These are phyloP conservation scores for Chytriomyces confervae DNA, from an alignment of 192 early-diverging fungal genomes.

Conservation along the genomic window DNA sequence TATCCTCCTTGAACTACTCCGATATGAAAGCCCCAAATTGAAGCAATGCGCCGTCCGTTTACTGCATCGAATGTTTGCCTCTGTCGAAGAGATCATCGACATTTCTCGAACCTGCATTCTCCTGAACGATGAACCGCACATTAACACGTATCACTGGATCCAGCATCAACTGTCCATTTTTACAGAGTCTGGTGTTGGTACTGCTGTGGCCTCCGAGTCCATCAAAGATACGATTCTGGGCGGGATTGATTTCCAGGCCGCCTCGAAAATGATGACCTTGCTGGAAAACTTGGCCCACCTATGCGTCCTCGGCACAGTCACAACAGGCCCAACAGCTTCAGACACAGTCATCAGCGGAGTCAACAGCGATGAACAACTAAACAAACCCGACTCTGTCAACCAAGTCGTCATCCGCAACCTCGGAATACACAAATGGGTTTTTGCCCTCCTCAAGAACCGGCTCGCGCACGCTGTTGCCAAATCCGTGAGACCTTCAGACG, in stretches of 20 bases:
- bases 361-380: not conserved
- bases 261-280: constrained; percentile 5
- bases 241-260: constrained; percentile 16
- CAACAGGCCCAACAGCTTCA: not conserved
- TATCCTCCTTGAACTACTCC: constrained; percentile 40
- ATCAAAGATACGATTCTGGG: constrained; percentile 20
- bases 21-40: constrained; percentile 34
- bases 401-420: constrained; percentile 35
- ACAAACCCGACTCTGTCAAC: constrained; percentile 15
- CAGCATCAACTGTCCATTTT: constrained; percentile 22
- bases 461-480: constrained; percentile 17
- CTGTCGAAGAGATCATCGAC: constrained; percentile 35
- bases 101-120: constrained; percentile 21
- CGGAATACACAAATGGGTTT: constrained; percentile 29
- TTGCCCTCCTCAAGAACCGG: constrained; percentile 26
- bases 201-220: not conserved
- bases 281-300: constrained; percentile 31
- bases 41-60: constrained; percentile 34
- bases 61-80: constrained; percentile 39
- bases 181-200: constrained; percentile 30
- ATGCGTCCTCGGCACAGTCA: constrained; percentile 24
- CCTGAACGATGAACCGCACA: constrained; percentile 29
- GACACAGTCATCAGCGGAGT: constrained; percentile 2
- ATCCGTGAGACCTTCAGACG: no score
- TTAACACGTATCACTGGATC: constrained; percentile 36